Evolutionary conservation across 2,329 filamentous ascomycete genomes (phyloP), one percentile per base, ranked within the genome.

Genomic region (Trichoderma simmonsii): DNA sequence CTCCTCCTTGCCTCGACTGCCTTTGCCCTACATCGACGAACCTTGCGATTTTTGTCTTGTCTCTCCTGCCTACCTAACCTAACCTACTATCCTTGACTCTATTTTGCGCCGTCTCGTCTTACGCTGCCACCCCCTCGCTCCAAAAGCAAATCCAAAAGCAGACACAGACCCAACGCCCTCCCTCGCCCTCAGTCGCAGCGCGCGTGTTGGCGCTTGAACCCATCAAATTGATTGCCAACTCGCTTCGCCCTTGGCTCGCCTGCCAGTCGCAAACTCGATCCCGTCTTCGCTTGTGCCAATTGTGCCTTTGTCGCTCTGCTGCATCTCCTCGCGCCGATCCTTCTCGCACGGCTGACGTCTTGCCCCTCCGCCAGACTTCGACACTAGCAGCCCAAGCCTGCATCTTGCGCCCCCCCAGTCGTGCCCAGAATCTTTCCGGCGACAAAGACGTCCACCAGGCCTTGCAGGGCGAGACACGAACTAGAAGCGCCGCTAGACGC

Each of bases 331-430:
- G 43, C 63, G 71, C 68, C 62, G 71, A 73, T 73, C 67, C 67
- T 59, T 57, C 26, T 59, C 64, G 64, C 64, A 57, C 51, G 71
- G 71, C 71, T 73, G 71, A 73, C 68, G 67, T 67, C 71, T 72
- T 66, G 51, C 71, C 61, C 71, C 68, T 71, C 71, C 68, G 57
- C 57, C 56, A 30, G 32, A 32, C 56, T 30, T 30, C 56, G 56
- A 21, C 28, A 59, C 56, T 59, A 59, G 56, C 15, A 71, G 71
- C 67, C 67, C 39, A 70, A 59, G 71, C 57, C 71, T 72, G 71
- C 39, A 69, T 61, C 39, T 67, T 59, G 64, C 39, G 65, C 32
- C 51, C 30, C 61, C 70, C 70, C 63, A 24, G 54, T 57, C 64
- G 28, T 51, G 56, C 57, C 48, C 56, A 65, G 48, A 70, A 72